Evolutionary conservation across 495 filamentous ascomycete genomes (phyloP), one percentile per base, ranked within the genome.

Genomic region (Penicillium coprophilum): DNA sequence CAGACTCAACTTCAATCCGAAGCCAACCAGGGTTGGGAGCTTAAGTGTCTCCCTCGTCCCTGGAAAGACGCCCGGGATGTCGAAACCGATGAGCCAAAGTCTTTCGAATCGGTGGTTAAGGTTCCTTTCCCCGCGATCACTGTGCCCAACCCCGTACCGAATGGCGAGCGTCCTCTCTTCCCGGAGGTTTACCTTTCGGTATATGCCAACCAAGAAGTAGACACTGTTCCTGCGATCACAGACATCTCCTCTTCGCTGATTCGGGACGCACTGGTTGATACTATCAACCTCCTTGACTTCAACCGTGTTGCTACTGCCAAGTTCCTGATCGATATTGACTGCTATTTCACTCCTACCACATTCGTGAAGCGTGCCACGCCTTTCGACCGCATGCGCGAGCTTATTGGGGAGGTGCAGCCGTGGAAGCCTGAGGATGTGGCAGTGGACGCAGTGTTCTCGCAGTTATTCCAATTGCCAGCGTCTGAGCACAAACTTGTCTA

Each of bases 401-500:
- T 91, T 12, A 56, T 68, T 11, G 57, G 55, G 0, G 87, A 85
- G 30, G 82, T 83, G 48, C 85, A 87, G 5, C 88, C 88, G 0
- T 99, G 95, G 95, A 99, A 99, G 71, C 91, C 94, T 0, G 95
- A 99, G 76, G 94, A 99, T 74, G 89, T 97, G 43, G 90, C 91
- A 12, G 91, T 99, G 12, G 94, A 99, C 73, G 93, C 93, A 15
- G 90, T 97, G 30, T 97, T 97, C 70, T 95, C 91, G 1, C 93
- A 96, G 71, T 74, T 99, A 15, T 91, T 95, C 67, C 87, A 88
- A 62, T 81, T 99, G 30, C 94, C 94, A 12, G 80, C 80, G 13
- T 86, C 94, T 1, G 89, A 94, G 71, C 94, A 97, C 74, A 96
- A 96, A 70, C 77, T 97, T 3, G 90, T 97, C 10, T 99, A 96